A percentile compares a stretch with the other conserved stretches of the same genome.
Evolutionary conservation across 768 basidiomycete species (phyloP).

Genomic region (Bullera alba): DNA sequence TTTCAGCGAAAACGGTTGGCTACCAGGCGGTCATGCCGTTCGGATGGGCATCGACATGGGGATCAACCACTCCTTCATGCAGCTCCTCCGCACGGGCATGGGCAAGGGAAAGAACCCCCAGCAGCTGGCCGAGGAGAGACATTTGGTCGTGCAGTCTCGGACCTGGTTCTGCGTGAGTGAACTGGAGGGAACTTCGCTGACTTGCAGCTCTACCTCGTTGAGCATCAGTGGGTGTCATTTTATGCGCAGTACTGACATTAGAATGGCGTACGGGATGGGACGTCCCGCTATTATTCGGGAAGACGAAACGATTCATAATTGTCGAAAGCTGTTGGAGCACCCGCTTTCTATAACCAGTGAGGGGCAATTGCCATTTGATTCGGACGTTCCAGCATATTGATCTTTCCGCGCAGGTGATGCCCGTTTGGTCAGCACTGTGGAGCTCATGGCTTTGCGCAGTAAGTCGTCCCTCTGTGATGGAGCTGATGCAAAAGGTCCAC

Average conservation of each 20-base stretch:
- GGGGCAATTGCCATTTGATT: no score
- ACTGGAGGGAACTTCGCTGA: conserved; percentile 4
- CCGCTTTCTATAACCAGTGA: conserved; percentile 82
- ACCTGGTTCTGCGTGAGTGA: conserved; percentile 71
- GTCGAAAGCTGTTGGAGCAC: conserved; percentile 71
- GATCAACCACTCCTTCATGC: conserved; percentile 87
- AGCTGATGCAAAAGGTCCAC: conserved; percentile 53
- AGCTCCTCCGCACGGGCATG: conserved; percentile 65
- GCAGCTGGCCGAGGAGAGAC: conserved; percentile 59
- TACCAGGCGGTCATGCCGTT: conserved; percentile 88
- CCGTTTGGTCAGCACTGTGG: conserved; percentile 88
- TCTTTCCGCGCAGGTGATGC: no score
- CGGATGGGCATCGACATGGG: conserved; percentile 93
- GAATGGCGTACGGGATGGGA: conserved; percentile 89
- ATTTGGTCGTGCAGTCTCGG: conserved; percentile 71
- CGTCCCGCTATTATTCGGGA: conserved; percentile 87
- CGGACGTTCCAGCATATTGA: no score
- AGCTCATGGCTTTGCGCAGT: conserved; percentile 74
- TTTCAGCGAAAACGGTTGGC: conserved; percentile 94
- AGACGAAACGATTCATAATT: conserved; percentile 80
- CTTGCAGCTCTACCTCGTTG: conserved; percentile 67
- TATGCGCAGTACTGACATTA: conserved; percentile 42
- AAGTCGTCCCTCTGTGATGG: not conserved
- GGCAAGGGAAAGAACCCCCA: conserved; percentile 57
- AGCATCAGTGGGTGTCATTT: conserved; percentile 67